Evolutionary conservation across 495 filamentous ascomycete genomes (phyloP).

Genomic region (Hypoxylon intermedium): DNA sequence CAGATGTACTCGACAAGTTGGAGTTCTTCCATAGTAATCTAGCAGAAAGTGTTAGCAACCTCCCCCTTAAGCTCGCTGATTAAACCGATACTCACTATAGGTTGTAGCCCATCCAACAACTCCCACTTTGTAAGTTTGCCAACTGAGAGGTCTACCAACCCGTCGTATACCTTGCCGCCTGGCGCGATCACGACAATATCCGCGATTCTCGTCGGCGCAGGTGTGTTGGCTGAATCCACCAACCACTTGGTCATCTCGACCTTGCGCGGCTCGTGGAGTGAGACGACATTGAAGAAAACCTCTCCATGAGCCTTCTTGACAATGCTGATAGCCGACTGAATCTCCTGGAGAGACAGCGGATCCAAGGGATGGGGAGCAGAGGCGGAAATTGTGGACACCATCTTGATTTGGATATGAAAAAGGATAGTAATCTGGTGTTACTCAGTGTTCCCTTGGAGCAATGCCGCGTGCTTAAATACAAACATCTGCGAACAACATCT

Average conservation of each 20-base stretch:
- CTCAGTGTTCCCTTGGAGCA: neutral
- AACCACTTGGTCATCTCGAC: conserved; percentile 87
- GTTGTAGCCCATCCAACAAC: conserved; percentile 79
- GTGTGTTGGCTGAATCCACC: conserved; percentile 62
- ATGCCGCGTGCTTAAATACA: conserved; percentile 18
- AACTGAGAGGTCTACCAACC: conserved; percentile 76
- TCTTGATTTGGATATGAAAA: conserved; percentile 14
- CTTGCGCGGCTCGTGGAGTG: conserved; percentile 88
- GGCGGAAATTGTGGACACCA: conserved; percentile 30
- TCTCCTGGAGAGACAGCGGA: conserved; percentile 78
- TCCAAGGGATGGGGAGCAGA: conserved; percentile 75
- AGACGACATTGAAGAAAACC: conserved; percentile 87
- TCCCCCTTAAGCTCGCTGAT: neutral
- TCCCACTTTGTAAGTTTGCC: conserved; percentile 79
- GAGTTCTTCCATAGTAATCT: conserved; percentile 96
- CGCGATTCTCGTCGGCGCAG: conserved; percentile 74
- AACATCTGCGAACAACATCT: conserved; percentile 2
- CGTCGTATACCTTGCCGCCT: conserved; percentile 84
- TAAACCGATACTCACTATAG: conserved; percentile 63
- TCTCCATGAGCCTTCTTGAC: conserved; percentile 73
- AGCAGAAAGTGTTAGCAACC: conserved; percentile 16
- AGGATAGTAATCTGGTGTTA: neutral
- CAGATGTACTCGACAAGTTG: conserved; percentile 84
- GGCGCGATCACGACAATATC: conserved; percentile 87
- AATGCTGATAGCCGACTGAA: conserved; percentile 73